phyloP scores from a whole-genome alignment of 768 basidiomycete species.

The Tricholoma saponaceum region DNA sequence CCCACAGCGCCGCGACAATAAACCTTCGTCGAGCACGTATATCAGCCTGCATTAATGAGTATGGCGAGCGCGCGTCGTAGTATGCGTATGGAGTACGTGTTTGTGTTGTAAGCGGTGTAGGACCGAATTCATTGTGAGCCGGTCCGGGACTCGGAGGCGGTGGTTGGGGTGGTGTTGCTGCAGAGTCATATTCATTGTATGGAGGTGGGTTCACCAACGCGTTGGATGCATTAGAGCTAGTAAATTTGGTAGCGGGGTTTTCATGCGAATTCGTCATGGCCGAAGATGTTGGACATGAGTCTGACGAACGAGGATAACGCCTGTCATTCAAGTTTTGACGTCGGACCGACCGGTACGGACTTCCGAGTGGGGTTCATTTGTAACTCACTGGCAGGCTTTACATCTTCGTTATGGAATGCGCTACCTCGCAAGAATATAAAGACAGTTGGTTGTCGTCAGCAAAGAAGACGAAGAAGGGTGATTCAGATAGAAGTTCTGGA shows the following conservation, averaged over 20 bases:
- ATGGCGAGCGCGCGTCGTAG: slow-evolving; percentile 30
- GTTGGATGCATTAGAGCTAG: slow-evolving; percentile 3
- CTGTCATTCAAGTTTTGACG: neutral
- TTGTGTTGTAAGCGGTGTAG: slow-evolving; percentile 35
- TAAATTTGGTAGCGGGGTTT: neutral
- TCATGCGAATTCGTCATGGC: neutral
- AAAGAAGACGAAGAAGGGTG: no score
- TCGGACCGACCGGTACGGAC: neutral
- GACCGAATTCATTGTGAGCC: slow-evolving; percentile 27
- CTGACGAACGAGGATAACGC: neutral
- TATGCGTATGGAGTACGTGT: slow-evolving; percentile 33
- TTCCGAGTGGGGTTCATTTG: no score
- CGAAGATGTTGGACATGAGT: neutral
- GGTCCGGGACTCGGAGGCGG: slow-evolving; percentile 6
- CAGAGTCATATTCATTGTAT: slow-evolving; percentile 7
- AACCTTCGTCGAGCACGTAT: slow-evolving; percentile 35
- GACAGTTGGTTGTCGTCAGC: no score
- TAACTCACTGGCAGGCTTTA: no score
- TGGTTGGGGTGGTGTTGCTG: neutral
- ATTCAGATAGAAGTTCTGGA: no score
- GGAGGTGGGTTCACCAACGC: slow-evolving; percentile 5
- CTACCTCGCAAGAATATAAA: no score
- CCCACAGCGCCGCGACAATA: slow-evolving; percentile 26
- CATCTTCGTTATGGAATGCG: no score
- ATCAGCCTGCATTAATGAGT: slow-evolving; percentile 27